Percentiles rank a stretch among this genome's conserved stretches.
Conservation (phyloP, 2,329 filamentous ascomycete genomes). For the Hypoxylon rubiginosum region DNA sequence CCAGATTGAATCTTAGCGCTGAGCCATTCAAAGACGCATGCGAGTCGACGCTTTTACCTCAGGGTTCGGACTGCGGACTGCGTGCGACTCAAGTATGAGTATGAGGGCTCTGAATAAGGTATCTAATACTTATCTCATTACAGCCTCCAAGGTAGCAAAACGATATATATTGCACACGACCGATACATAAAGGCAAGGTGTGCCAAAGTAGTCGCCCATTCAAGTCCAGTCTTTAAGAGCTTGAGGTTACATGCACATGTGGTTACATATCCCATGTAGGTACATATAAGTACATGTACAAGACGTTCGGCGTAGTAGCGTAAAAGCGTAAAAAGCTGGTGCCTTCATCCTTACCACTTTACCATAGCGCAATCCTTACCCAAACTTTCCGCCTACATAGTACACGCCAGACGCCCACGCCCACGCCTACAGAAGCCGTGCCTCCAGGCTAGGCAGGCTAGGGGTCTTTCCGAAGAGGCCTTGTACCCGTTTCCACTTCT, state of each 20-base stretch:
- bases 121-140: neutral
- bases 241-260: constrained; percentile 26
- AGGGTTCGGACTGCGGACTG: constrained; percentile 18
- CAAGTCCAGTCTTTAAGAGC: constrained; percentile 6
- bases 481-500: constrained; percentile 28
- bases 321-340: neutral
- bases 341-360: constrained; percentile 4
- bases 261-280: neutral
- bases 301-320: neutral
- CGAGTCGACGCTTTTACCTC: constrained; percentile 29
- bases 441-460: constrained; percentile 16
- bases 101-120: constrained; percentile 14
- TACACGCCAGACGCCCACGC: neutral
- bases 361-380: constrained; percentile 1
- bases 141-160: constrained; percentile 5
- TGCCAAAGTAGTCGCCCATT: constrained; percentile 15
- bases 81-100: constrained; percentile 27
- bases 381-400: neutral
- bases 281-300: neutral
- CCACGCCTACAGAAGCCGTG: neutral
- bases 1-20: constrained; percentile 41
- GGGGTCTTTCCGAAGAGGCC: constrained; percentile 43
- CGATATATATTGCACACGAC: neutral
- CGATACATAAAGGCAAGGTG: constrained; percentile 7
- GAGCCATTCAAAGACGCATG: constrained; percentile 25